Conservation (phyloP, 1,139 yeast genomes). For the Pichia sp. region DNA sequence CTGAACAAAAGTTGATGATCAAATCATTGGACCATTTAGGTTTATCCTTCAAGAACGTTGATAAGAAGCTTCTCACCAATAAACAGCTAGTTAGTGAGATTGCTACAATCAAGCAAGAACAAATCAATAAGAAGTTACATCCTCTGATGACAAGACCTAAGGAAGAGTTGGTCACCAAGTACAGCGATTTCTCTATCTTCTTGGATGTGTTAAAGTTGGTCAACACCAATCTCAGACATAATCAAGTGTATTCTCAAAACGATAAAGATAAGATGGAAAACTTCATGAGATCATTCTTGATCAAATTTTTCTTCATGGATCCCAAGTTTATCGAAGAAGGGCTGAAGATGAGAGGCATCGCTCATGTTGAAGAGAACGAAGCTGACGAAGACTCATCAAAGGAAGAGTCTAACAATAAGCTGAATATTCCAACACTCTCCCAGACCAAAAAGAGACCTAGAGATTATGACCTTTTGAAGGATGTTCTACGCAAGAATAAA, state of each 20-base stretch:
- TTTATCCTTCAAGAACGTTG: constrained; percentile 91
- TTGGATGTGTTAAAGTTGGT: constrained; percentile 68
- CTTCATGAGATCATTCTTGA: constrained; percentile 60
- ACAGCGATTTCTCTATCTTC: constrained; percentile 61
- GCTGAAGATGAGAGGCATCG: constrained; percentile 24
- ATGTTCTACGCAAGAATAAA: constrained; percentile 62
- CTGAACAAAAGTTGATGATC: constrained; percentile 90
- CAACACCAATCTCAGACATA: constrained; percentile 60
- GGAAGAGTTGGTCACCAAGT: constrained; percentile 65
- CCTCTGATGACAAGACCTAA: constrained; percentile 84
- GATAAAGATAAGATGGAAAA: constrained; percentile 76
- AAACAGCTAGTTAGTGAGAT: constrained; percentile 88
- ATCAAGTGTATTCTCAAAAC: constrained; percentile 67
- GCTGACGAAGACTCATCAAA: not conserved
- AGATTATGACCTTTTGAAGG: constrained; percentile 65
- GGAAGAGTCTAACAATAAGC: constrained; percentile 12
- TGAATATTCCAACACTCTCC: constrained; percentile 20
- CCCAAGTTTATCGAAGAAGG: constrained; percentile 30
- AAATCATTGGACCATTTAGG: constrained; percentile 95
- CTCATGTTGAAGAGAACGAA: constrained; percentile 7
- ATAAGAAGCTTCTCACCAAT: constrained; percentile 83
- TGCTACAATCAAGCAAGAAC: constrained; percentile 88
- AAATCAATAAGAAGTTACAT: constrained; percentile 66
- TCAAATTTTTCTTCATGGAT: constrained; percentile 57
- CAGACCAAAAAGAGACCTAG: constrained; percentile 28